Conservation (phyloP, 169 alveolate species). For the Plasmodium adleri region DNA sequence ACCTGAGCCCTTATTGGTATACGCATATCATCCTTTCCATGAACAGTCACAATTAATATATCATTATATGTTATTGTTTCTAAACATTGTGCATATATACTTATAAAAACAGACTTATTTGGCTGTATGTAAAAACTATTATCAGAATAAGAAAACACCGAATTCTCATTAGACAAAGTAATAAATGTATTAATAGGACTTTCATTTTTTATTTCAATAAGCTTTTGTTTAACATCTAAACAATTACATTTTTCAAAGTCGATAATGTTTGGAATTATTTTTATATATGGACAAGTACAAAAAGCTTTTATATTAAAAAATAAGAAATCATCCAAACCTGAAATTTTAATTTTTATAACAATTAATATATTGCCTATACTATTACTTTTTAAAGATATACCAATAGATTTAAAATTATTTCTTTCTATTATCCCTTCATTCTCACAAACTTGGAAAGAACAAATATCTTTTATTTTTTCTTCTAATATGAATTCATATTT, state of each 20-base stretch:
- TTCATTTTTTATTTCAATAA: slow-evolving; percentile 68
- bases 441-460: slow-evolving; percentile 24
- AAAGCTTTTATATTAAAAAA: slow-evolving; percentile 59
- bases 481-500: slow-evolving; percentile 62
- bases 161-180: slow-evolving; percentile 25
- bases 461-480: slow-evolving; percentile 28
- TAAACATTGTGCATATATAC: slow-evolving; percentile 34
- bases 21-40: slow-evolving; percentile 25
- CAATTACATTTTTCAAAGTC: slow-evolving; percentile 71
- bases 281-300: slow-evolving; percentile 63
- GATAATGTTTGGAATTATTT: slow-evolving; percentile 55
- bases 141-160: slow-evolving; percentile 37
- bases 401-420: slow-evolving; percentile 18
- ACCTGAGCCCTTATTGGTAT: slow-evolving; percentile 64
- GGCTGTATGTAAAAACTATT: slow-evolving; percentile 55
- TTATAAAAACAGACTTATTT: slow-evolving; percentile 20
- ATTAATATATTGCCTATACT: slow-evolving; percentile 57
- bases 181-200: slow-evolving; percentile 73
- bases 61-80: slow-evolving; percentile 43
- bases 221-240: slow-evolving; percentile 56
- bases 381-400: slow-evolving; percentile 47
- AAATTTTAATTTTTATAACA: slow-evolving; percentile 55
- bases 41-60: slow-evolving; percentile 32
- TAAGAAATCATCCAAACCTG: slow-evolving; percentile 57
- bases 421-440: slow-evolving; percentile 31